These are phyloP conservation scores for Rhododendron molle DNA, from an alignment of 148 eudicot species.

Conservation along the genomic window DNA sequence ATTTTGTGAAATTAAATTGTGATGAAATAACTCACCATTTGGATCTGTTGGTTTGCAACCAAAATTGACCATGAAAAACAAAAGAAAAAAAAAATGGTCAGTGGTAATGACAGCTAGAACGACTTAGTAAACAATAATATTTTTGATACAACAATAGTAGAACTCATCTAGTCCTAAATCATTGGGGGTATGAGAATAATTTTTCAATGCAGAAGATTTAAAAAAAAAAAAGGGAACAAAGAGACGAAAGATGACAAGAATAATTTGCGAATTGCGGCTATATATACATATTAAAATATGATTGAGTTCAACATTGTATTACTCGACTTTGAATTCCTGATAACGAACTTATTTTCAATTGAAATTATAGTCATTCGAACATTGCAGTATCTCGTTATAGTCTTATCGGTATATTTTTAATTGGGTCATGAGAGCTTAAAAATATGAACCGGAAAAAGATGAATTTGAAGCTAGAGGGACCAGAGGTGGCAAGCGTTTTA, in stretches of 20 bases:
- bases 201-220: not conserved
- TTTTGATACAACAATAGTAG: not conserved
- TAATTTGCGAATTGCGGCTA: too few species aligned
- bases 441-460: not conserved
- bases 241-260: not conserved
- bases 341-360: not conserved
- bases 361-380: not conserved
- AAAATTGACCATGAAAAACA: not conserved
- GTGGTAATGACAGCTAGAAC: not conserved
- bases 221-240: not conserved
- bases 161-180: too few species aligned
- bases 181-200: not conserved
- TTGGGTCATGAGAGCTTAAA: not conserved
- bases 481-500: too few species aligned
- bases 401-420: not conserved
- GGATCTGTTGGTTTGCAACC: constrained; percentile 44
- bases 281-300: too few species aligned
- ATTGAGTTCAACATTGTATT: not conserved
- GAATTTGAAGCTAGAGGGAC: not conserved
- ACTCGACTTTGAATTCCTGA: not conserved
- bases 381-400: not conserved
- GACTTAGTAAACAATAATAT: not conserved
- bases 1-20: not conserved
- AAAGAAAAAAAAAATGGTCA: not conserved
- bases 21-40: constrained; percentile 43